Base-by-base conservation (phyloP, 257 asterid genomes). In the Knoxia roxburghii region DNA sequence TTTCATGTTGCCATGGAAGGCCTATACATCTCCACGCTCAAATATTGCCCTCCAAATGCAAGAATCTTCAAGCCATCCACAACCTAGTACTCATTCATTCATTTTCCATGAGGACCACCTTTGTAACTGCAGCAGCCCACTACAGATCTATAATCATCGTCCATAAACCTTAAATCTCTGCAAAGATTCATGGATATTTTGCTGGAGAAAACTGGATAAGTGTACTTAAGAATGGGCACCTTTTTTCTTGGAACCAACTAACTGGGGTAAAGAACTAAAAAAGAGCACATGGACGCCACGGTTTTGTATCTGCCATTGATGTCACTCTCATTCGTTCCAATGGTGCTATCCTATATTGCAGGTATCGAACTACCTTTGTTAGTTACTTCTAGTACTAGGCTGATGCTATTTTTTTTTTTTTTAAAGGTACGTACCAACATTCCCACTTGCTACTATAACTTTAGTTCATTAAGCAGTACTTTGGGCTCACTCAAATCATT, bases 11-110 rank as follows among this genome's bases (percentile, higher is more conserved):
- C n/a, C n/a, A n/a, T n/a, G n/a, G n/a, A n/a, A n/a, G n/a, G n/a
- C n/a, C n/a, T n/a, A n/a, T n/a, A n/a, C n/a, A n/a, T n/a, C n/a
- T 82, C 85, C 87, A 76, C 85, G 79, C 70, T 64, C 1, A 55
- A 57, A 33, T 68, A 41, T 70, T 74, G 55, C 75, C 72, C 69
- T 76, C 76, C 82, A 64, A 33, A 20, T 56, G 4, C 11, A 56
- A 24, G 68, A 78, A 65, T 59, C 72, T 53, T 66, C 49, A n/a
- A n/a, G n/a, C n/a, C n/a, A n/a, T n/a, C n/a, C n/a, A n/a, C 68
- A 45, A 66, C 74, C 69, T 75, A 76, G 79, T 62, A 66, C 68
- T 58, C 68, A 20, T 59, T 49, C 32, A 50, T 13, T n/a, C n/a
- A n/a, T n/a, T n/a, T 39, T 37, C 45, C 18, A 49, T 45, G 7